These are phyloP conservation scores for Kwoniella sp. DNA, from an alignment of 768 basidiomycete genomes.

Conservation along the genomic window DNA sequence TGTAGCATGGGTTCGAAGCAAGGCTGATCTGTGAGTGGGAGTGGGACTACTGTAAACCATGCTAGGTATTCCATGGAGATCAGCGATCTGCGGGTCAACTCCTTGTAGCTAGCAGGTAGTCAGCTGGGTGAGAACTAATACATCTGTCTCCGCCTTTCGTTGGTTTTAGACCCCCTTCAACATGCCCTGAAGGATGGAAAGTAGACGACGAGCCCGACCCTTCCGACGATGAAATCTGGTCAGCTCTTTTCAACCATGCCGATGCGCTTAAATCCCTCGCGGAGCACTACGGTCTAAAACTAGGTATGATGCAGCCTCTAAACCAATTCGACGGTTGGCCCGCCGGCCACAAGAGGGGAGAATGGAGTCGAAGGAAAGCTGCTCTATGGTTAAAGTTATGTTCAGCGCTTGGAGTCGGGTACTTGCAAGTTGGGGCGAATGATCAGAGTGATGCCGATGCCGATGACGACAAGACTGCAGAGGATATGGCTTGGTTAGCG, in stretches of 20 bases:
- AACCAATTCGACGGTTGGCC: constrained; percentile 46
- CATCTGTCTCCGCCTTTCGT: no score
- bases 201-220: constrained; percentile 28
- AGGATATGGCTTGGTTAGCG: constrained; percentile 36
- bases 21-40: constrained; percentile 18
- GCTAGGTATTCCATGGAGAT: no score
- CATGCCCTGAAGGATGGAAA: constrained; percentile 19
- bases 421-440: constrained; percentile 39
- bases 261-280: constrained; percentile 18
- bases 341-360: constrained; percentile 23
- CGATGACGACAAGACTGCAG: constrained; percentile 23
- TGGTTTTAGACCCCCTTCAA: constrained; percentile 25
- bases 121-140: no score
- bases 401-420: constrained; percentile 33
- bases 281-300: constrained; percentile 11
- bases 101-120: no score
- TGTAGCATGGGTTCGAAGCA: constrained; percentile 20
- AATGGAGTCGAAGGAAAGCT: constrained; percentile 32
- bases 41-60: neutral
- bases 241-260: constrained; percentile 12
- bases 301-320: constrained; percentile 47
- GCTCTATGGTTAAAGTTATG: constrained; percentile 38
- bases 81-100: no score
- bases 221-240: constrained; percentile 21
- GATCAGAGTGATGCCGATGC: constrained; percentile 23